Conservation (phyloP, 345 rosid species). For the Salix purpurea region DNA sequence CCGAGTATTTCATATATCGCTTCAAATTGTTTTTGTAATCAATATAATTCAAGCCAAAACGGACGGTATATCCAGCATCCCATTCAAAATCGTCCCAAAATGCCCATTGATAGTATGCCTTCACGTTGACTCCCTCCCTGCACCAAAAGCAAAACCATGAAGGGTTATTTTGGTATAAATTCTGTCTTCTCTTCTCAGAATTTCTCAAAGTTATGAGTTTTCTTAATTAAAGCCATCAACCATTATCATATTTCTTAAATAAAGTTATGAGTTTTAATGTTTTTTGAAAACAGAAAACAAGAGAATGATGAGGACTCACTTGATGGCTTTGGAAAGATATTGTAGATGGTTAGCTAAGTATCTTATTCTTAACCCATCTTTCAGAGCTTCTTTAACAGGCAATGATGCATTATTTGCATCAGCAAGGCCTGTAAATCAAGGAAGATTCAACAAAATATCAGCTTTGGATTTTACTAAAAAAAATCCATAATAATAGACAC, state of each 20-base stretch:
- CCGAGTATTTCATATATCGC: slow-evolving; percentile 52
- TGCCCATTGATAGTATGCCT: slow-evolving; percentile 55
- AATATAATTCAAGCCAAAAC: slow-evolving; percentile 50
- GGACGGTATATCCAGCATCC: slow-evolving; percentile 46
- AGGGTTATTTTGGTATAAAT: too few relatives aligned
- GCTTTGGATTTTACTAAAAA: neutral
- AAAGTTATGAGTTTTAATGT: neutral
- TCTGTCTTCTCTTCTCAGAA: too few relatives aligned
- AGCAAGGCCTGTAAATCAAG: slow-evolving; percentile 26
- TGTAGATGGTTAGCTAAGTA: slow-evolving; percentile 31
- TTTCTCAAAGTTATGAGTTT: too few relatives aligned
- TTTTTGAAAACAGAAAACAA: neutral
- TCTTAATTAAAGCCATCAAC: too few relatives aligned
- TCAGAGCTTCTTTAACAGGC: slow-evolving; percentile 27
- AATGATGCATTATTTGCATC: slow-evolving; percentile 31
- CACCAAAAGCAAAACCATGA: neutral
- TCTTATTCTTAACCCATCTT: slow-evolving; percentile 37
- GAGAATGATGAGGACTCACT: slow-evolving; percentile 16
- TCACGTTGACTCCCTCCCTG: slow-evolving; percentile 54
- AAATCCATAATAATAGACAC: neutral
- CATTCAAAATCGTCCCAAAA: slow-evolving; percentile 63
- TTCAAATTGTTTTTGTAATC: slow-evolving; percentile 48
- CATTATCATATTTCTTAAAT: too few relatives aligned
- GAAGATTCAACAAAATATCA: neutral
- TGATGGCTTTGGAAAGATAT: slow-evolving; percentile 28